Percentiles rank a stretch among this genome's conserved stretches.
These are phyloP conservation scores for Aspergillus transmontanensis DNA, from an alignment of 2,329 filamentous ascomycete species.

Conservation along the genomic window DNA sequence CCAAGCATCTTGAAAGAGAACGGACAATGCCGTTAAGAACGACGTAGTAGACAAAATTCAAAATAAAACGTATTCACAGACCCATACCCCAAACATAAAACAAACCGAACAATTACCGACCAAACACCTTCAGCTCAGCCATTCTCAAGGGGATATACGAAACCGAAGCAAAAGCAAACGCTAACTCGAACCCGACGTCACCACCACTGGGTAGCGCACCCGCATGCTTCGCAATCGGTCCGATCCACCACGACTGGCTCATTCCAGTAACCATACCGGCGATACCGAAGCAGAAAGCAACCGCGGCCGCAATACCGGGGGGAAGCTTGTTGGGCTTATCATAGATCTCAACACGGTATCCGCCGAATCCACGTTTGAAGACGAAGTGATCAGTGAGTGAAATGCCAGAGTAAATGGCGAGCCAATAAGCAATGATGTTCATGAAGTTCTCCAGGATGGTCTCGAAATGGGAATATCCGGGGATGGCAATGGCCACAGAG, in stretches of 20 bases:
- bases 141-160: constrained; percentile 56
- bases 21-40: background rate
- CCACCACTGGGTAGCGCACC: constrained; percentile 51
- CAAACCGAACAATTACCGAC: constrained; percentile 33
- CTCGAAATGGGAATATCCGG: constrained; percentile 68
- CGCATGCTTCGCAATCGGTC: constrained; percentile 65
- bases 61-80: background rate
- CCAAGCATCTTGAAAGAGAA: background rate
- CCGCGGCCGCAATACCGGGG: constrained; percentile 63
- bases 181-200: constrained; percentile 67
- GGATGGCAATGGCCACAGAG: constrained; percentile 70
- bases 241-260: constrained; percentile 69
- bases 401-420: constrained; percentile 72
- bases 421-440: constrained; percentile 70
- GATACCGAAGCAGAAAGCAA: constrained; percentile 66
- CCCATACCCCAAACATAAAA: constrained; percentile 12
- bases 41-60: background rate
- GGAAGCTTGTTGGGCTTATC: constrained; percentile 61
- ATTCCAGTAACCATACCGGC: constrained; percentile 70
- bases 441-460: constrained; percentile 70
- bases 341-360: constrained; percentile 63
- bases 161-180: constrained; percentile 60
- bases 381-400: constrained; percentile 68
- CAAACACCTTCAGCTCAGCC: constrained; percentile 51
- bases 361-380: constrained; percentile 63